These are phyloP conservation scores for Skeletonema costatum DNA, from an alignment of 108 stramenopile genomes.

Conservation along the genomic window DNA sequence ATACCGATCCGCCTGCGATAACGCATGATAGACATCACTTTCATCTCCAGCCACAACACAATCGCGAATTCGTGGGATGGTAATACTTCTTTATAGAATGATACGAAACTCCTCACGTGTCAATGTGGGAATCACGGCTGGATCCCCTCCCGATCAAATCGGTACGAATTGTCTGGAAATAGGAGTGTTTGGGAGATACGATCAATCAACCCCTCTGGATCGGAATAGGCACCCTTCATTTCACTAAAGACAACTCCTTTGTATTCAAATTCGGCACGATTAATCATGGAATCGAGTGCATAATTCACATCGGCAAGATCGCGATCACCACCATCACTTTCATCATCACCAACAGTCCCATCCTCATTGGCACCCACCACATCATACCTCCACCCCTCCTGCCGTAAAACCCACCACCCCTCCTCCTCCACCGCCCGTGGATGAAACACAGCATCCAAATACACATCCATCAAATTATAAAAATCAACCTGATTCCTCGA, in stretches of 20 bases:
- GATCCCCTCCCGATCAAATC: constrained; percentile 90
- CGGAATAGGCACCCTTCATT: constrained; percentile 92
- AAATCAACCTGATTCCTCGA: constrained; percentile 83
- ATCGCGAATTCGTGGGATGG: constrained; percentile 92
- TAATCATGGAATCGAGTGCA: background rate
- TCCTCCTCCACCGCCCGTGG: constrained; percentile 78
- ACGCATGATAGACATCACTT: constrained; percentile 70
- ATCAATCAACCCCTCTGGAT: constrained; percentile 78
- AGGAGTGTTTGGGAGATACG: constrained; percentile 74
- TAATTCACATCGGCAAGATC: constrained; percentile 4
- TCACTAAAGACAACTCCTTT: constrained; percentile 95
- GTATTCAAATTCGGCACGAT: constrained; percentile 44
- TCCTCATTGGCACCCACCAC: constrained; percentile 39
- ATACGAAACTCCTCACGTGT: constrained; percentile 81
- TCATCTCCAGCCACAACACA: constrained; percentile 93
- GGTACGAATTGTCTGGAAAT: constrained; percentile 90
- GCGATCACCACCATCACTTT: background rate
- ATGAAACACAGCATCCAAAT: constrained; percentile 92
- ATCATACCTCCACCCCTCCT: constrained; percentile 97
- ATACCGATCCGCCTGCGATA: constrained; percentile 52
- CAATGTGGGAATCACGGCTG: constrained; percentile 78
- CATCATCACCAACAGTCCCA: background rate
- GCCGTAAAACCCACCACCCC: constrained; percentile 76
- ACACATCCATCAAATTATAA: constrained; percentile 86
- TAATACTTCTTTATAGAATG: constrained; percentile 89